phyloP scores from a whole-genome alignment of 192 early-diverging fungal genomes.

The Rhizoclosmatium sp. region DNA sequence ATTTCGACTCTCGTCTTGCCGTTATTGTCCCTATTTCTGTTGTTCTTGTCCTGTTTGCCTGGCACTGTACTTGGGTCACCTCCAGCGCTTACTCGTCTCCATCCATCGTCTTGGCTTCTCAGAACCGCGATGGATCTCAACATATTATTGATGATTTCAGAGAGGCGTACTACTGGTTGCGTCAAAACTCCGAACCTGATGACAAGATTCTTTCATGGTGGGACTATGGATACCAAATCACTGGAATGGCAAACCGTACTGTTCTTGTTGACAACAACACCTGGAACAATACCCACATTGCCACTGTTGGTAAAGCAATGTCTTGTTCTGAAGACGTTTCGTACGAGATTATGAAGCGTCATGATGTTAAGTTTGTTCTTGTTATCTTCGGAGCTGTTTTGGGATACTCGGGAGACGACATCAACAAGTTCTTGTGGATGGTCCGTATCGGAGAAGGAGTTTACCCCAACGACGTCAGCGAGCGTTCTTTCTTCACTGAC shows the following conservation, averaged over 20 bases:
- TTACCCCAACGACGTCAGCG: conserved; percentile 93
- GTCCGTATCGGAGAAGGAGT: conserved; percentile 98
- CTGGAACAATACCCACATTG: conserved; percentile 99
- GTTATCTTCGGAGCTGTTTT: conserved; percentile 96
- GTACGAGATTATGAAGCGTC: conserved; percentile 87
- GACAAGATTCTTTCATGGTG: conserved; percentile 99
- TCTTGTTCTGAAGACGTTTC: conserved; percentile 88
- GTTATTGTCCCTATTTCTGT: conserved; percentile 71
- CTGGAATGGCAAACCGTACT: conserved; percentile 97
- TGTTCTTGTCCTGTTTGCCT: conserved; percentile 85
- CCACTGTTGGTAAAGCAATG: conserved; percentile 96
- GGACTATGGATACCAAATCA: conserved; percentile 99
- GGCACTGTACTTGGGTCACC: conserved; percentile 99
- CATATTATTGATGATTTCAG: conserved; percentile 99
- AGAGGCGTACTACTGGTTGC: conserved; percentile 99
- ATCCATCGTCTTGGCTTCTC: conserved; percentile 95
- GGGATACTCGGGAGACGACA: conserved; percentile 99
- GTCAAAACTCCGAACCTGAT: conserved; percentile 92
- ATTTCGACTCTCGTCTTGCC: conserved; percentile 33
- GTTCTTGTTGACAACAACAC: conserved; percentile 99
- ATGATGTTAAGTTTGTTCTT: conserved; percentile 97
- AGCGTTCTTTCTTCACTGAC: conserved; percentile 85
- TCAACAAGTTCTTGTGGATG: conserved; percentile 99
- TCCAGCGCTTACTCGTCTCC: conserved; percentile 98
- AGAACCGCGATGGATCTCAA: conserved; percentile 86